Evolutionary conservation across 768 basidiomycete species (phyloP), one percentile per base, ranked within the genome.

Genomic region (Pleurotus sapidus): DNA sequence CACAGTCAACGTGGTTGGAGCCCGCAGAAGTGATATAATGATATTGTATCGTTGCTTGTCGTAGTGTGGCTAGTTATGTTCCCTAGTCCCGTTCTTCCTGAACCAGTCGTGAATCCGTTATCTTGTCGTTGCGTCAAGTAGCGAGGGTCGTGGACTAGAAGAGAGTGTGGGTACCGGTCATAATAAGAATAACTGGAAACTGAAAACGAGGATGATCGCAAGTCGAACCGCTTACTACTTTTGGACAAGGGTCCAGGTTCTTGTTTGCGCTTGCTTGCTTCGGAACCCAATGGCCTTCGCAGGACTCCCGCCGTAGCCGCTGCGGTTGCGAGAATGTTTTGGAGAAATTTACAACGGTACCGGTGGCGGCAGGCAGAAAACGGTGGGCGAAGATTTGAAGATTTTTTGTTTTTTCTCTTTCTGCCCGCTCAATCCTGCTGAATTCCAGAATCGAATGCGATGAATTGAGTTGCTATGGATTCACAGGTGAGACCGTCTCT

Each of bases 181-280:
- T 54, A 54, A 54, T 54, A 54, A 54, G 37, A 54, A 39, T 54
- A 50, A 34, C 49, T 50, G n/a, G 25, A 17, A 18, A 30, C 15
- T 23, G 51, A 54, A 54, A 54, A 54, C 51, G 51, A 54, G 51
- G 51, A 40, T 50, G 49, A 50, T 50, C 49, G 49, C 49, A 50
- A 50, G 25, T 54, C 39, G 51, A 54, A 54, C 51, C 51, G 34
- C 11, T 30, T 54, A 12, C 51, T 54, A 42, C 42, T 54, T 54
- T 54, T 17, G 51, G 51, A n/a, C 27, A 27, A 48, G 42, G 42
- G 42, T 45, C 42, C 42, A 23, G 20, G 20, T 17, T 45, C 20
- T 17, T 17, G n/a, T 23, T 23, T 17, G n/a, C n/a, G 2, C 20
- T 8, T 45, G 42, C n/a, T 45, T n/a, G 42, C 15, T n/a, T 45